A percentile compares a stretch with the other conserved stretches of the same genome.
Conservation (phyloP, 257 asterid species). For the Gynochthodes officinalis region DNA sequence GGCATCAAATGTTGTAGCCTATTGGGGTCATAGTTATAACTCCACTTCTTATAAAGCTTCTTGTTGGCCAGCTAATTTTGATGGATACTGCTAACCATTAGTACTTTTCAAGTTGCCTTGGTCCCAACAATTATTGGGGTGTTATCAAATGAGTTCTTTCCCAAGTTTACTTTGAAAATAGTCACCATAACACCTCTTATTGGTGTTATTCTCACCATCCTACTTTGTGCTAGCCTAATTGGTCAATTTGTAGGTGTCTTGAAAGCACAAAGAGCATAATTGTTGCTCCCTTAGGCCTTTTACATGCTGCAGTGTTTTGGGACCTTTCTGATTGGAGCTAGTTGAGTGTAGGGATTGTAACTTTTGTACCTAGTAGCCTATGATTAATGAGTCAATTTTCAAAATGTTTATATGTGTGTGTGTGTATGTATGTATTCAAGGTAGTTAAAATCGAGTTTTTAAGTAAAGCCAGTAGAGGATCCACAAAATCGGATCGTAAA, state of each 20-base stretch:
- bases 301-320: constrained; percentile 89
- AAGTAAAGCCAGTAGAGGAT: too few relatives aligned
- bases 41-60: constrained; percentile 86
- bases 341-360: too few relatives aligned
- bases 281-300: constrained; percentile 67
- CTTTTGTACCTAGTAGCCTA: too few relatives aligned
- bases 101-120: constrained; percentile 93
- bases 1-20: constrained; percentile 96
- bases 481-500: too few relatives aligned
- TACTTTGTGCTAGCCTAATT: constrained; percentile 95
- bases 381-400: too few relatives aligned
- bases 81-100: constrained; percentile 97
- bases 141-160: constrained; percentile 75
- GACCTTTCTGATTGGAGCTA: too few relatives aligned
- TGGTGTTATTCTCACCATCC: constrained; percentile 89
- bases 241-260: constrained; percentile 93
- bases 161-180: constrained; percentile 85
- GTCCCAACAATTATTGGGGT: constrained; percentile 96
- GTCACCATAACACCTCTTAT: constrained; percentile 72
- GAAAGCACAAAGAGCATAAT: constrained; percentile 79
- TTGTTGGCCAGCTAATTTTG: constrained; percentile 97
- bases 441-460: too few relatives aligned
- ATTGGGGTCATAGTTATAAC: constrained; percentile 95
- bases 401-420: too few relatives aligned
- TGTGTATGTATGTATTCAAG: too few relatives aligned